Conservation (phyloP, 257 asterid species). For the Rehmannia glutinosa region DNA sequence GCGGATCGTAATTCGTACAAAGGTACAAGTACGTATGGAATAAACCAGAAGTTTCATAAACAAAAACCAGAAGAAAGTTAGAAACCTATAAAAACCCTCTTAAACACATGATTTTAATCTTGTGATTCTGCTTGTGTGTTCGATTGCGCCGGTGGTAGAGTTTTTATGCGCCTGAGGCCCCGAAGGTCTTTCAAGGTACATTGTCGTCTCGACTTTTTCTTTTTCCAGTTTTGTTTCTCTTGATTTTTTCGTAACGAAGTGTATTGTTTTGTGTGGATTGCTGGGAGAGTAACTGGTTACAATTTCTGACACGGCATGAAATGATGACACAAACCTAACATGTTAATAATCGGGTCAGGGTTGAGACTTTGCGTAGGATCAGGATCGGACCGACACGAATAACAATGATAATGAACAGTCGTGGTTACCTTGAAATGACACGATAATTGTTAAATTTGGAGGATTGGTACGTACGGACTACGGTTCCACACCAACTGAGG, state of each 20-base stretch:
- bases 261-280: neutral
- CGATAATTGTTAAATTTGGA: too few species aligned
- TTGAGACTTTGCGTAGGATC: too few species aligned
- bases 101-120: neutral
- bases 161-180: neutral
- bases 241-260: neutral
- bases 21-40: neutral
- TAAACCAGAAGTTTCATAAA: neutral
- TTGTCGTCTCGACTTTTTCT: neutral
- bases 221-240: neutral
- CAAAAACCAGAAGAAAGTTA: neutral
- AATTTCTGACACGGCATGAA: too few species aligned
- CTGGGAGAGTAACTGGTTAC: too few species aligned
- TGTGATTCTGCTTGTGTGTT: neutral
- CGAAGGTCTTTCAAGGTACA: neutral
- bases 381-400: too few species aligned
- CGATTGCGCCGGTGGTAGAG: neutral
- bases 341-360: too few species aligned
- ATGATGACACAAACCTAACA: too few species aligned
- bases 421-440: too few species aligned
- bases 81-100: neutral
- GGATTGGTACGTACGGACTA: too few species aligned
- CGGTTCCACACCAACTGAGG: too few species aligned
- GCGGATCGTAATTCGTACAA: neutral
- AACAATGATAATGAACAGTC: too few species aligned